Percentiles rank a stretch among this genome's conserved stretches.
These are phyloP conservation scores for Globisporangium carolinianum DNA, from an alignment of 352 stramenopile species.

Conservation along the genomic window DNA sequence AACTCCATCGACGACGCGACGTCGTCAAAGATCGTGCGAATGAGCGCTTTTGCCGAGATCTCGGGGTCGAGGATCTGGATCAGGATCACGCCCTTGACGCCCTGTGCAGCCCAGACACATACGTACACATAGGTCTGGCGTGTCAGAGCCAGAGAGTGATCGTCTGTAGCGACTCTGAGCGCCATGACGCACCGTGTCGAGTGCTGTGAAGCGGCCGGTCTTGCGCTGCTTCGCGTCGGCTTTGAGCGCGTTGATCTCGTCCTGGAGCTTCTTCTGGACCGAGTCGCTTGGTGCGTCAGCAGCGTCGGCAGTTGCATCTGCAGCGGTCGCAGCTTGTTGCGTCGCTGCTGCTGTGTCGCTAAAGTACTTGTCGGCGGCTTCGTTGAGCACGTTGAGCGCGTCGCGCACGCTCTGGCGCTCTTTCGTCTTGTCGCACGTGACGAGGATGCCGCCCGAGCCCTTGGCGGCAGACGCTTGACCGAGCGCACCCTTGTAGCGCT, in stretches of 20 bases:
- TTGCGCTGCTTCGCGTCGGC: constrained; percentile 46
- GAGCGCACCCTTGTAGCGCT: constrained; percentile 54
- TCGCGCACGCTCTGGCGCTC: constrained; percentile 67
- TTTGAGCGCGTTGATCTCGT: constrained; percentile 60
- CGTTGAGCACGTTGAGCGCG: constrained; percentile 70
- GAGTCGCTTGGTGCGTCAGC: constrained; percentile 17
- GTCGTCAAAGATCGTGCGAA: constrained; percentile 58
- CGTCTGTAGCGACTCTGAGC: background rate
- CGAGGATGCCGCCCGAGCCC: constrained; percentile 45
- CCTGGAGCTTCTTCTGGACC: constrained; percentile 58
- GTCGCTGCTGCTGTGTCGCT: constrained; percentile 15
- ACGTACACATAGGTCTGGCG: background rate
- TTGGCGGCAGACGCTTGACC: constrained; percentile 47
- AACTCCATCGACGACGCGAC: constrained; percentile 63
- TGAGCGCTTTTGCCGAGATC: constrained; percentile 36
- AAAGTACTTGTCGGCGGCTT: constrained; percentile 60
- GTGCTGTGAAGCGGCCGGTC: constrained; percentile 57
- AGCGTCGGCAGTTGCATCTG: constrained; percentile 11
- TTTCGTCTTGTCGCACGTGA: constrained; percentile 75
- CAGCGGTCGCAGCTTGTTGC: constrained; percentile 15
- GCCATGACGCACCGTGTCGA: constrained; percentile 35
- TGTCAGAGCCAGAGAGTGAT: background rate
- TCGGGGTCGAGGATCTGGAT: constrained; percentile 52
- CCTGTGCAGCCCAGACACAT: constrained; percentile 12
- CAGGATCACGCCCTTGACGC: constrained; percentile 64